phyloP scores from a whole-genome alignment of 2,329 filamentous ascomycete genomes.

The Trichoderma citrinoviride region DNA sequence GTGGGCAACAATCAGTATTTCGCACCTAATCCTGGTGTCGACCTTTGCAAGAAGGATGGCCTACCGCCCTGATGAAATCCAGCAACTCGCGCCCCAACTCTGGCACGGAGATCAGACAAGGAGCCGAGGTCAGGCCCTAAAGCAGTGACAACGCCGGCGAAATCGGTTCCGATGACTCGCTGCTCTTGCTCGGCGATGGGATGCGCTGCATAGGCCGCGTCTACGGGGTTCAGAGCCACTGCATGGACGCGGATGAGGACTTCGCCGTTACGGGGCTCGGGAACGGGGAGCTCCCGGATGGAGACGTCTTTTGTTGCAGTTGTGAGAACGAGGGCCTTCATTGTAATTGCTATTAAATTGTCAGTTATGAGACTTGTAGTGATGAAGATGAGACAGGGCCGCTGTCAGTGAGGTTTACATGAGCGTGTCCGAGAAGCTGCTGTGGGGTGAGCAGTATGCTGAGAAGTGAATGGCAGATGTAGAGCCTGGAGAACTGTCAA shows the following conservation, averaged over 20 bases:
- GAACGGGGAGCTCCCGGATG: constrained; percentile 25
- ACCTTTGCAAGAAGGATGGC: not conserved
- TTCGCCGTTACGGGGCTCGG: constrained; percentile 22
- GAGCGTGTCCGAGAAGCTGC: not conserved
- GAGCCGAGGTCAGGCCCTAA: constrained; percentile 22
- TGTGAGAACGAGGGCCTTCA: constrained; percentile 30
- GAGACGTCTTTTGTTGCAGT: not conserved
- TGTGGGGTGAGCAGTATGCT: not conserved
- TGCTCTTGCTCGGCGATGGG: constrained; percentile 34
- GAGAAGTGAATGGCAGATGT: not conserved
- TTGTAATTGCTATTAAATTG: constrained; percentile 3
- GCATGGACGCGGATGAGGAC: constrained; percentile 29
- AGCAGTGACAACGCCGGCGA: constrained; percentile 36
- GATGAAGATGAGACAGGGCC: not conserved
- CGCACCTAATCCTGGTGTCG: no score
- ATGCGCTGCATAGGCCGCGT: constrained; percentile 35
- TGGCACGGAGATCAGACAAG: constrained; percentile 22
- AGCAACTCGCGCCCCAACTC: constrained; percentile 36
- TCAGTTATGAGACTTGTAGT: not conserved
- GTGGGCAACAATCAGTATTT: not conserved
- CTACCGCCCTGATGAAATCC: constrained; percentile 43
- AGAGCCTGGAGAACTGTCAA: not conserved
- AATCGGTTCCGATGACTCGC: constrained; percentile 41
- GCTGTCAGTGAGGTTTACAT: not conserved
- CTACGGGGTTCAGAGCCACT: constrained; percentile 32